Conservation (phyloP, 2,329 filamentous ascomycete species). For the Cercospora sp. region DNA sequence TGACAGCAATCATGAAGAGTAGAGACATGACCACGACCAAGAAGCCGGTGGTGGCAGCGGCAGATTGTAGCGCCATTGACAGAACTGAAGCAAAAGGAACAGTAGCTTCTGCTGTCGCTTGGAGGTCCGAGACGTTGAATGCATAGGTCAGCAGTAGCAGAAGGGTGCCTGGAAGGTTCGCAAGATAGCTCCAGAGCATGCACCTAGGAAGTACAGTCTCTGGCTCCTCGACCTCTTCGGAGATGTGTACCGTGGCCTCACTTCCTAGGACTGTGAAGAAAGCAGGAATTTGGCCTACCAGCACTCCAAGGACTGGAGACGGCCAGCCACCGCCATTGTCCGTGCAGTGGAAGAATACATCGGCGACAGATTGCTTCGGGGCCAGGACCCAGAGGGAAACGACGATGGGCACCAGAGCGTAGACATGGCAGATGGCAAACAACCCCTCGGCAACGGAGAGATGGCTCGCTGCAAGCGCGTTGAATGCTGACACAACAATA, state of each 20-base stretch:
- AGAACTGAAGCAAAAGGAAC: conserved; percentile 42
- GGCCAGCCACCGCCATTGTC: conserved; percentile 45
- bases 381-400: conserved; percentile 35
- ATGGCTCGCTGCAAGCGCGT: conserved; percentile 34
- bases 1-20: conserved; percentile 44
- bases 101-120: conserved; percentile 29
- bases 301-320: conserved; percentile 39
- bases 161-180: conserved; percentile 37
- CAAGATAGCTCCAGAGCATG: conserved; percentile 46
- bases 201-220: conserved; percentile 44
- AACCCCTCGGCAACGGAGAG: conserved; percentile 37
- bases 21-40: conserved; percentile 37
- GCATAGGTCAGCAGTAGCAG: conserved; percentile 39
- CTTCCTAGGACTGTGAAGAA: conserved; percentile 34
- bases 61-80: conserved; percentile 35
- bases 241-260: conserved; percentile 47
- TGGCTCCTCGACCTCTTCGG: conserved; percentile 48
- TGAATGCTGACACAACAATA: conserved; percentile 31
- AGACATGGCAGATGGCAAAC: conserved; percentile 38
- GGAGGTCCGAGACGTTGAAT: conserved; percentile 41
- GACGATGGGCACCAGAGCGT: conserved; percentile 38
- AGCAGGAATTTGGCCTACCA: conserved; percentile 43
- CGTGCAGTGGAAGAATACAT: conserved; percentile 41
- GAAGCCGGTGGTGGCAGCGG: conserved; percentile 35
- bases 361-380: conserved; percentile 20